phyloP scores from a whole-genome alignment of 805 yeast species.

The Tetrapisispora phaffii region DNA sequence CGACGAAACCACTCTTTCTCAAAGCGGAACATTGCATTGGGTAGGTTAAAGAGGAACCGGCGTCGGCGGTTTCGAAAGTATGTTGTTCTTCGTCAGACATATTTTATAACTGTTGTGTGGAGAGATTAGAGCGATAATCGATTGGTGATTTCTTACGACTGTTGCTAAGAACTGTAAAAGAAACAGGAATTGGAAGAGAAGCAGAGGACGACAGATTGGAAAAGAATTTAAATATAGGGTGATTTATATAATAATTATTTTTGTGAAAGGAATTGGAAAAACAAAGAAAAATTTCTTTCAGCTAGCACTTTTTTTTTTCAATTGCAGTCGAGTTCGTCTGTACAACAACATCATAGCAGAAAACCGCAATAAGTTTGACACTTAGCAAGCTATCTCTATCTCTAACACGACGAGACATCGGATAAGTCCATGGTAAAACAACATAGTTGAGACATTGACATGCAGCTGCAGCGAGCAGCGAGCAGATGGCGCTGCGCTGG shows the following conservation, averaged over 20 bases:
- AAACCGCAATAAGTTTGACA: no score
- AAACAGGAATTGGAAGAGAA: no score
- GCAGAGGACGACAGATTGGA: not conserved
- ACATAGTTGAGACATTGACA: no score
- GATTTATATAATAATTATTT: not conserved
- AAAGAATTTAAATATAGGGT: not conserved
- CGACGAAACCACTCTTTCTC: conserved; percentile 99
- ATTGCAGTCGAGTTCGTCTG: no score
- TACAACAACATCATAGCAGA: no score
- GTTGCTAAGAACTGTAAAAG: not conserved
- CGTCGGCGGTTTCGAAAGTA: conserved; percentile 94
- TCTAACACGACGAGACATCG: no score
- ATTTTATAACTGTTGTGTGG: not conserved
- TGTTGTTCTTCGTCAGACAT: conserved; percentile 48
- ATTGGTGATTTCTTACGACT: not conserved
- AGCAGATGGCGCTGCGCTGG: no score
- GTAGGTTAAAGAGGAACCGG: conserved; percentile 97
- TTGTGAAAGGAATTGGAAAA: no score
- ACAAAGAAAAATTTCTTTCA: not conserved
- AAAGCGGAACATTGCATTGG: conserved; percentile 99
- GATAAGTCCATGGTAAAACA: no score
- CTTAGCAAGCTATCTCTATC: no score
- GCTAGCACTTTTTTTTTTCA: not conserved
- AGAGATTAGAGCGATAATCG: not conserved
- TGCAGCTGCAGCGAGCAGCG: no score